A percentile compares a stretch with the other conserved stretches of the same genome.
Conservation (phyloP, 371 early-diverging fungal species). For the Actinomortierella ambigua region DNA sequence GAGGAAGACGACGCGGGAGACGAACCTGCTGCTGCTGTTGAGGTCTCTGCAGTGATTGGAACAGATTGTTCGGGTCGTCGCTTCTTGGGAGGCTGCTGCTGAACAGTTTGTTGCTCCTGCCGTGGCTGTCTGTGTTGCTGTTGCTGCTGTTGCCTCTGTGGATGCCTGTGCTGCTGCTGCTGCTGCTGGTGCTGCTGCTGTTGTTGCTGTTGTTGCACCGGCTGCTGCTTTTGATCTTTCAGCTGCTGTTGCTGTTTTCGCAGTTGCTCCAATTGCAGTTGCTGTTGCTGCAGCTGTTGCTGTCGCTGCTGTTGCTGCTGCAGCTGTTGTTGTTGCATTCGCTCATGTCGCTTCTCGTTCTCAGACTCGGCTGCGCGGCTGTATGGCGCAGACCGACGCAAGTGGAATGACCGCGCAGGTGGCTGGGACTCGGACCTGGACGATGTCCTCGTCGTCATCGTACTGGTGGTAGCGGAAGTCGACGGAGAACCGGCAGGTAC, state of each 20-base stretch:
- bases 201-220: neutral
- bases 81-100: too few species aligned
- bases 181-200: neutral
- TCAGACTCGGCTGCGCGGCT: too few species aligned
- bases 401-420: neutral
- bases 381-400: too few species aligned
- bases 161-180: neutral
- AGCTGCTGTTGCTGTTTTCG: neutral
- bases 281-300: neutral
- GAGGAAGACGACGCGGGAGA: too few species aligned
- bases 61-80: too few species aligned
- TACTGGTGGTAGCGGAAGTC: neutral
- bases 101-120: neutral
- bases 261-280: neutral
- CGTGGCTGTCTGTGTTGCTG: neutral
- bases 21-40: too few species aligned
- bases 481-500: neutral
- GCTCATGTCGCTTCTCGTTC: too few species aligned
- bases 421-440: neutral
- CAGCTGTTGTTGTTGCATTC: neutral
- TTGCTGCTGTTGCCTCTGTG: neutral
- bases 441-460: neutral
- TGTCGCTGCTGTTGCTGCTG: neutral
- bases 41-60: too few species aligned
- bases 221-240: neutral